Conservation (phyloP, 305 asterid genomes). For the Fraxinus nigra region DNA sequence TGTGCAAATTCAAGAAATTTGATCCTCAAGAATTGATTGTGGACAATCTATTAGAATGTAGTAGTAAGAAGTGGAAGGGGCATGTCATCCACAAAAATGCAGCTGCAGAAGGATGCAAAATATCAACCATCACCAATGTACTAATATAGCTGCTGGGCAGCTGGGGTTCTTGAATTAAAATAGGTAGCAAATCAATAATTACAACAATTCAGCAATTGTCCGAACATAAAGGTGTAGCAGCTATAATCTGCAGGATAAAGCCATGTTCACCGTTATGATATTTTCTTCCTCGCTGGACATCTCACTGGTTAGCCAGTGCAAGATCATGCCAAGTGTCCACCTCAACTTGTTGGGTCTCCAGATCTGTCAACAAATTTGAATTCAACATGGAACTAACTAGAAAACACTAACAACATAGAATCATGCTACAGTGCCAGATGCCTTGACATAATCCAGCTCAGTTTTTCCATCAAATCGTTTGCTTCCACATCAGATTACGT, state of each 20-base stretch:
- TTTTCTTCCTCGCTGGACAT: neutral
- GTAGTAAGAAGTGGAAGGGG: neutral
- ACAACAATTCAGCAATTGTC: neutral
- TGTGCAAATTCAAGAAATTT: neutral
- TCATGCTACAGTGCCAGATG: too few relatives aligned
- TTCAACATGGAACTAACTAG: neutral
- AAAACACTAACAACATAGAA: neutral
- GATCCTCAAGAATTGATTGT: neutral
- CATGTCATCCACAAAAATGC: neutral
- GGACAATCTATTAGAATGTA: neutral
- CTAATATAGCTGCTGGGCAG: neutral
- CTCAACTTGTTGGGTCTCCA: slow-evolving; percentile 60
- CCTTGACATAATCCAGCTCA: too few relatives aligned
- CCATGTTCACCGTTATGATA: neutral
- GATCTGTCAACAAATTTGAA: slow-evolving; percentile 43
- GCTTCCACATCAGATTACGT: too few relatives aligned
- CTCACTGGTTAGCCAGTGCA: slow-evolving; percentile 56
- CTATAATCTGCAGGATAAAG: neutral
- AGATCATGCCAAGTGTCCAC: slow-evolving; percentile 74
- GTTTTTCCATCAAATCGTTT: too few relatives aligned
- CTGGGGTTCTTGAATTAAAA: neutral
- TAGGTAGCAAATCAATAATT: neutral
- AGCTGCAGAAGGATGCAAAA: neutral
- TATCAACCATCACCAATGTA: neutral
- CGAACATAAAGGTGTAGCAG: neutral